A percentile compares a stretch with the other conserved stretches of the same genome.
These are phyloP conservation scores for Pouteria campechiana DNA, from an alignment of 179 eudicot genomes.

Conservation along the genomic window DNA sequence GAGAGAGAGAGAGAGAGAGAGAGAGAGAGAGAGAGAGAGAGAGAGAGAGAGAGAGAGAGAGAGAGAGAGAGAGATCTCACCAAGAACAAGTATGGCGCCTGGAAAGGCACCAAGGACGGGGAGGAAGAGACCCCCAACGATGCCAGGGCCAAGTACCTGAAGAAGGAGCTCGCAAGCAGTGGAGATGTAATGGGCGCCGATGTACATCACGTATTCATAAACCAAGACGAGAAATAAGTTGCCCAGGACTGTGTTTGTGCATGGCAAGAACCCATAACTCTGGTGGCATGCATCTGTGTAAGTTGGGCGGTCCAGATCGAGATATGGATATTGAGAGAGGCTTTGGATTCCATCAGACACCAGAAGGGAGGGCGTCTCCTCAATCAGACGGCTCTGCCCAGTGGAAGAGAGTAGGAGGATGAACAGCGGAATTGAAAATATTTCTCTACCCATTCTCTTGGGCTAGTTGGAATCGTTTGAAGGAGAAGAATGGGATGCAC, in stretches of 20 bases:
- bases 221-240: slow-evolving; percentile 52
- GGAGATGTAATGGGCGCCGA: slow-evolving; percentile 53
- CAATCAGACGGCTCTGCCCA: no score
- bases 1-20: slow-evolving; percentile 5
- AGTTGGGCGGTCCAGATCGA: slow-evolving; percentile 1
- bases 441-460: no score
- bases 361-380: slow-evolving; percentile 11
- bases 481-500: no score
- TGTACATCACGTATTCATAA: slow-evolving; percentile 56
- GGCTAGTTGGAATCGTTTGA: no score
- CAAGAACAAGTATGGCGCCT: slow-evolving; percentile 86
- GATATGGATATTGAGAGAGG: neutral
- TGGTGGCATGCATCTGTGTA: slow-evolving; percentile 30
- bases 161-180: slow-evolving; percentile 62
- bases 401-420: no score
- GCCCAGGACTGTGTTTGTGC: slow-evolving; percentile 47
- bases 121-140: slow-evolving; percentile 69
- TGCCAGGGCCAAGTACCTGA: slow-evolving; percentile 74
- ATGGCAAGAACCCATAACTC: slow-evolving; percentile 70
- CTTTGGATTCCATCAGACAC: slow-evolving; percentile 22
- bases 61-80: slow-evolving; percentile 14
- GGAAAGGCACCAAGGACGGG: slow-evolving; percentile 83
- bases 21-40: neutral
- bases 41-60: neutral
- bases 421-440: no score